Conservation (phyloP, 2,329 filamentous ascomycete species). For the Dryadomyces sulphureus region DNA sequence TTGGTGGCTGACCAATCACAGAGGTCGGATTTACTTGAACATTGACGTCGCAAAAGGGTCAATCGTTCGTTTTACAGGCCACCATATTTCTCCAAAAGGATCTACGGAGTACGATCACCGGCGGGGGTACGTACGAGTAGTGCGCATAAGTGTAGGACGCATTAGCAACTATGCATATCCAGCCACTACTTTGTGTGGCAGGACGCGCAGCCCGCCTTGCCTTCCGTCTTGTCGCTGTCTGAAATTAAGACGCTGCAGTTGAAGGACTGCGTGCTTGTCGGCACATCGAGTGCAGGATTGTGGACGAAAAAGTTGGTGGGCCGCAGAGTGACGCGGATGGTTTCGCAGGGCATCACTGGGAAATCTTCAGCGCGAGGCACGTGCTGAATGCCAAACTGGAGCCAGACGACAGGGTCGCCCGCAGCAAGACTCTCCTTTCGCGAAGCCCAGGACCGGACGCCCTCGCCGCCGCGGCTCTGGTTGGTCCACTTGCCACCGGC, state of each 20-base stretch:
- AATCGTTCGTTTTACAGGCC: too few relatives aligned
- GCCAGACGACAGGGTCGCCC: conserved; percentile 36
- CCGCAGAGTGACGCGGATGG: conserved; percentile 32
- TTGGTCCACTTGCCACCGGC: conserved; percentile 28
- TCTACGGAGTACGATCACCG: too few relatives aligned
- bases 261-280: conserved; percentile 26
- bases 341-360: conserved; percentile 53
- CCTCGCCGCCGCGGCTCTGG: conserved; percentile 29
- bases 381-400: conserved; percentile 47
- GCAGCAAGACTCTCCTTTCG: conserved; percentile 22
- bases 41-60: too few relatives aligned
- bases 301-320: conserved; percentile 38
- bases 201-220: neutral
- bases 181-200: neutral
- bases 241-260: conserved; percentile 21
- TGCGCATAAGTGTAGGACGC: too few relatives aligned
- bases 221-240: neutral
- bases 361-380: conserved; percentile 52
- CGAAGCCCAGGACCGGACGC: conserved; percentile 19
- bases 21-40: too few relatives aligned
- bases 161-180: too few relatives aligned
- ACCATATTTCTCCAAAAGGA: too few relatives aligned
- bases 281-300: conserved; percentile 36
- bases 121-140: too few relatives aligned
- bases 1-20: too few relatives aligned